phyloP scores from a whole-genome alignment of 1,139 yeast species.

The Arxiozyma slooffiae region DNA sequence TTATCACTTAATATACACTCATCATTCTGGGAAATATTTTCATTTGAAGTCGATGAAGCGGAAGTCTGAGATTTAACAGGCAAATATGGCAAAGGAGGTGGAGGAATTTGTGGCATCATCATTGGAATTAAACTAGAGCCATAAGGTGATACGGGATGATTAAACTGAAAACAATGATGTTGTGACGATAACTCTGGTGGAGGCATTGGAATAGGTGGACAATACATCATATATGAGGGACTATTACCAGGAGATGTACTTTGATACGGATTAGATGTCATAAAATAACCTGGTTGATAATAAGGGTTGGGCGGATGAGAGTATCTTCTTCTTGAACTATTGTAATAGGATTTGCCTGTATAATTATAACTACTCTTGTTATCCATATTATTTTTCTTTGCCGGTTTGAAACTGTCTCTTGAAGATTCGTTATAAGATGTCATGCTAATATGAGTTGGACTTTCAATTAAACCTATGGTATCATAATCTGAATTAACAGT shows the following conservation, averaged over 20 bases:
- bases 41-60: background rate
- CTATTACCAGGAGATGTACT: conserved; percentile 6
- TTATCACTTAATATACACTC: background rate
- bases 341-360: conserved; percentile 3
- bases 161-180: background rate
- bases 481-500: background rate
- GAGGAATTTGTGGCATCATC: conserved; percentile 1
- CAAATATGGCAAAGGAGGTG: background rate
- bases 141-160: background rate
- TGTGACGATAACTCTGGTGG: conserved; percentile 11
- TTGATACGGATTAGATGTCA: conserved; percentile 27
- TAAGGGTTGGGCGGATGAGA: conserved; percentile 22
- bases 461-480: background rate
- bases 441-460: conserved; percentile 4
- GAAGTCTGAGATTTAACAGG: background rate
- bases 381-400: conserved; percentile 2
- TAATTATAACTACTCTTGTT: background rate
- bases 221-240: conserved; percentile 27
- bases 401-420: conserved; percentile 21
- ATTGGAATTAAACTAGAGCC: conserved; percentile 1
- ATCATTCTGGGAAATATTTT: background rate
- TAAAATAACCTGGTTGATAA: conserved; percentile 25
- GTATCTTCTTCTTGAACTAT: conserved; percentile 1
- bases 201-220: conserved; percentile 18
- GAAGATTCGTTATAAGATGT: conserved; percentile 22